These are phyloP conservation scores for Tylopilus cervinicoccineus DNA, from an alignment of 768 basidiomycete species.

Conservation along the genomic window DNA sequence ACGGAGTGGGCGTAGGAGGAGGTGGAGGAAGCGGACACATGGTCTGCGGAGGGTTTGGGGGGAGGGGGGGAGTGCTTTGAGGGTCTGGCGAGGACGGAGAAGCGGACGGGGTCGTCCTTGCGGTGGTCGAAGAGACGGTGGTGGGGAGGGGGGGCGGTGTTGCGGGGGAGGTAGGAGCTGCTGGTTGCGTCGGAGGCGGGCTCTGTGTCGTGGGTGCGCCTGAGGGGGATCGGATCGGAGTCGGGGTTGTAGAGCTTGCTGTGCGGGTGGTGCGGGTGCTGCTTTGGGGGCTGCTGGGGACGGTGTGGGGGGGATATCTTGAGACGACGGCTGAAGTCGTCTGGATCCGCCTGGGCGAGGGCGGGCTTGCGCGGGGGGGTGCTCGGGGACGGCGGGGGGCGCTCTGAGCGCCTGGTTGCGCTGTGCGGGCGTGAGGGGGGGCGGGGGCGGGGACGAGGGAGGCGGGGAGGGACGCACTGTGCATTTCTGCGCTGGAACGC, in stretches of 20 bases:
- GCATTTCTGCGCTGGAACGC: constrained; percentile 65
- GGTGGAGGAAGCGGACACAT: constrained; percentile 69
- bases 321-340: constrained; percentile 69
- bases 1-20: constrained; percentile 72
- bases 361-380: constrained; percentile 30
- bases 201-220: constrained; percentile 64
- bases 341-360: constrained; percentile 49
- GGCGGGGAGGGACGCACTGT: constrained; percentile 36
- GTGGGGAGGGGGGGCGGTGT: constrained; percentile 30
- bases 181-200: constrained; percentile 53
- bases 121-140: constrained; percentile 83
- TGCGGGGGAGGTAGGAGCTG: constrained; percentile 42
- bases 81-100: constrained; percentile 61
- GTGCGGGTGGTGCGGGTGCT: too few relatives aligned
- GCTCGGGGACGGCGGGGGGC: constrained; percentile 30
- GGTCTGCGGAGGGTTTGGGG: constrained; percentile 64
- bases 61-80: constrained; percentile 46
- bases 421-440: constrained; percentile 36
- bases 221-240: constrained; percentile 59
- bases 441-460: background rate
- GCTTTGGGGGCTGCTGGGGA: constrained; percentile 30
- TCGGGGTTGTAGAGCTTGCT: constrained; percentile 71
- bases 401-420: constrained; percentile 42
- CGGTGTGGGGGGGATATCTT: constrained; percentile 57
- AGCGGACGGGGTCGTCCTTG: constrained; percentile 88